Conservation (phyloP, 2,329 filamentous ascomycete species). For the Venturia aucupariae region DNA sequence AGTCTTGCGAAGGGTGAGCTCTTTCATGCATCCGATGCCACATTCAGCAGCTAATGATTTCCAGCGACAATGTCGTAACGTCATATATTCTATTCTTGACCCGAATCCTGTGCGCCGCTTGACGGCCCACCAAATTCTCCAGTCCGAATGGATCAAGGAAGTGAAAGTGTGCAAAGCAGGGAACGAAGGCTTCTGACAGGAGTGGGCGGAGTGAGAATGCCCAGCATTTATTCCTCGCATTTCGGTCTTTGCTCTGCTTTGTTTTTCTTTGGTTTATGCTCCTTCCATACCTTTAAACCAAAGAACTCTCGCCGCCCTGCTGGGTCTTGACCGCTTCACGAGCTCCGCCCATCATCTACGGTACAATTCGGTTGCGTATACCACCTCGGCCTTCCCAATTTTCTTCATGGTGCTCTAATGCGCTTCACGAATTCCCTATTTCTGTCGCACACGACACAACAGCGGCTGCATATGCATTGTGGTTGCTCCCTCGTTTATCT, state of each 20-base stretch:
- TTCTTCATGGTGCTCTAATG: neutral
- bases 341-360: neutral
- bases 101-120: conserved; percentile 88
- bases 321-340: neutral
- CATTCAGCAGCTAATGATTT: conserved; percentile 7
- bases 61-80: conserved; percentile 94
- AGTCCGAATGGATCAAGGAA: conserved; percentile 97
- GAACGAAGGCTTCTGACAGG: conserved; percentile 73
- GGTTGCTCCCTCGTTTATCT: neutral
- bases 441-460: neutral
- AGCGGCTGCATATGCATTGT: neutral
- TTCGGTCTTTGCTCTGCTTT: conserved; percentile 6
- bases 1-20: conserved; percentile 78
- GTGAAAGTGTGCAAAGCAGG: conserved; percentile 96
- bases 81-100: conserved; percentile 97
- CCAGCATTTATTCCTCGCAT: neutral
- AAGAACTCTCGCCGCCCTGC: neutral
- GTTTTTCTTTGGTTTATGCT: neutral
- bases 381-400: neutral
- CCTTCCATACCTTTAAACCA: neutral
- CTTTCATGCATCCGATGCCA: conserved; percentile 19
- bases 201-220: conserved; percentile 5
- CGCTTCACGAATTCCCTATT: conserved; percentile 7
- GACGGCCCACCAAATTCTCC: conserved; percentile 90
- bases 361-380: neutral